phyloP scores from a whole-genome alignment of 192 early-diverging fungal species.

The Podila clonocystis region DNA sequence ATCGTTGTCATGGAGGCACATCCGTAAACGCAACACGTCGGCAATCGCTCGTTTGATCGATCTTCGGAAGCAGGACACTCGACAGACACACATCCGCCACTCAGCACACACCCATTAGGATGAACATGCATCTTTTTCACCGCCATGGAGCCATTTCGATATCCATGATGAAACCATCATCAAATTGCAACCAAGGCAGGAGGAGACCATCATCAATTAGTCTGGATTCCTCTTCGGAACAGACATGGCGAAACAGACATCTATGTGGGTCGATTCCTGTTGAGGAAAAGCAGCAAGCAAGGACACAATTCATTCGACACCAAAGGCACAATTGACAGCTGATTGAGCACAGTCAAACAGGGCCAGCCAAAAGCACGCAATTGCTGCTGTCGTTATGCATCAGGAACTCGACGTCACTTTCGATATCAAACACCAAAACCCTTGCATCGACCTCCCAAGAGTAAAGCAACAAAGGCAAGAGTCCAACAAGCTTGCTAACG shows the following conservation, averaged over 20 bases:
- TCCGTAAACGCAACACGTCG: neutral
- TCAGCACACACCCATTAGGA: neutral
- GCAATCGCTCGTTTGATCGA: neutral
- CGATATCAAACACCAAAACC: too few species aligned
- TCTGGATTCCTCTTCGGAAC: neutral
- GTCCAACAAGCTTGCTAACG: neutral
- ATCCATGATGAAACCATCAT: slow-evolving; percentile 5
- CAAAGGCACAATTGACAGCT: too few species aligned
- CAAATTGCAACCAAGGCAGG: neutral
- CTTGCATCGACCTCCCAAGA: neutral
- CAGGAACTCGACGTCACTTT: too few species aligned
- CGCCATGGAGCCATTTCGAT: neutral
- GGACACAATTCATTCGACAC: too few species aligned
- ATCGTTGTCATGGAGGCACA: neutral
- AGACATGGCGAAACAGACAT: slow-evolving; percentile 9
- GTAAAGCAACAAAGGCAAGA: neutral
- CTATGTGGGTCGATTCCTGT: neutral
- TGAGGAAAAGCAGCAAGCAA: too few species aligned
- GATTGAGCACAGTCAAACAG: too few species aligned
- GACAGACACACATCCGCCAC: neutral
- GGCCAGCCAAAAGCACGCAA: too few species aligned
- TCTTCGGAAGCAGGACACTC: neutral
- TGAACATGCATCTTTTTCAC: neutral
- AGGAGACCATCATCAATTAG: neutral
- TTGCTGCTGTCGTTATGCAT: too few species aligned